These are phyloP conservation scores for Anisodus tanguticus DNA, from an alignment of 257 asterid genomes.

Conservation along the genomic window DNA sequence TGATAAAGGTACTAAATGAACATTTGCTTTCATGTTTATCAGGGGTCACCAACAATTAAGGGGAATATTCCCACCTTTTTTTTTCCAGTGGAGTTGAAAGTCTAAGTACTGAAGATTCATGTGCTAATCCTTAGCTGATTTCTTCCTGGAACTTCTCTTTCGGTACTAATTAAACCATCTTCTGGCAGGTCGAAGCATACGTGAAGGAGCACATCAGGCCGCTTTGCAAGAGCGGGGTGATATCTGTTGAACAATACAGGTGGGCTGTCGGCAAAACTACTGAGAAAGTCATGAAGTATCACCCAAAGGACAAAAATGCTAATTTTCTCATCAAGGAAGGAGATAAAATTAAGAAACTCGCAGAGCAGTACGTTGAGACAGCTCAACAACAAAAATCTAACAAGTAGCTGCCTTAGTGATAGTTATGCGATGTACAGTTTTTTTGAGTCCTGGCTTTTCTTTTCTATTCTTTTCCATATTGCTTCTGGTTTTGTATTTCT, in stretches of 20 bases:
- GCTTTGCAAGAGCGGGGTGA: slow-evolving; percentile 94
- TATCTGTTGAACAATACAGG: slow-evolving; percentile 83
- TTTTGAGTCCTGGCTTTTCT: not conserved
- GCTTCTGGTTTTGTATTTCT: not conserved
- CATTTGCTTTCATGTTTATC: not conserved
- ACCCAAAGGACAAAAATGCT: slow-evolving; percentile 80
- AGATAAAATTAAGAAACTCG: slow-evolving; percentile 91
- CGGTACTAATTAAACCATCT: not conserved
- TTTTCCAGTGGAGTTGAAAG: not conserved
- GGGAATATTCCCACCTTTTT: not conserved
- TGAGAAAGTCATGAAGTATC: slow-evolving; percentile 95
- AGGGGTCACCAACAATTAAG: not conserved
- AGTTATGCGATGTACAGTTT: slow-evolving; percentile 22
- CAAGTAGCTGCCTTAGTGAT: slow-evolving; percentile 18
- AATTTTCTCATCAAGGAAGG: slow-evolving; percentile 97
- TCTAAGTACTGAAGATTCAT: not conserved
- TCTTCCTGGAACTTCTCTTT: not conserved
- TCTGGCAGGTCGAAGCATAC: slow-evolving; percentile 81
- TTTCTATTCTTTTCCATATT: slow-evolving; percentile 1
- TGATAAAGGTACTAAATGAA: slow-evolving; percentile 43
- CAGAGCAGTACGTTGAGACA: slow-evolving; percentile 84
- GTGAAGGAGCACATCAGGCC: slow-evolving; percentile 96
- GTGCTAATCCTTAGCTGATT: not conserved
- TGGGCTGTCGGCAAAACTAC: slow-evolving; percentile 95
- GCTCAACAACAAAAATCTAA: slow-evolving; percentile 56